Base-by-base conservation (phyloP, 2,329 filamentous ascomycete species). In the Aureobasidium sp. region DNA sequence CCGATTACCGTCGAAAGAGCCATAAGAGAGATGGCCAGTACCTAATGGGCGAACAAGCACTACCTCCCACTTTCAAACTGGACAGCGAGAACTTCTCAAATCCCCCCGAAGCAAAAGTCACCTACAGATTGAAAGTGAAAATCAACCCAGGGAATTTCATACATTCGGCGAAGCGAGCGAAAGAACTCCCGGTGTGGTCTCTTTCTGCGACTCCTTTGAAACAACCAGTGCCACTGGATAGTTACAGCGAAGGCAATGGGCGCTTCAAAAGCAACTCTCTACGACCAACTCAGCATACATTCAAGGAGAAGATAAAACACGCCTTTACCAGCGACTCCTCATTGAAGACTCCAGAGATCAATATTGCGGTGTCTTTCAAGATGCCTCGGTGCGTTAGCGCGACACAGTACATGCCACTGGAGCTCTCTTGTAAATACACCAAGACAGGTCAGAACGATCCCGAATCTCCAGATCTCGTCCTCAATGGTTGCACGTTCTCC, bases 221-320 rank as follows among this genome's bases (percentile, higher is more conserved):
- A 27, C 37, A 37, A 9, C 58, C 47, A 19, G 11, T 24, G 29
- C 8, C 48, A 5, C 19, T 53, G 14, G 12, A 37, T 7, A 39
- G 19, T 14, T 22, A 11, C 8, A 39, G 48, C 27, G 11, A 24
- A 22, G 58, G 49, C 14, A 31, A 61, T 15, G 39, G 49, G 12
- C 29, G 45, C n/a, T 61, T 44, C 48, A 61, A 53, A 31, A 61
- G 58, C 39, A 61, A 45, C 4, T 19, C 22, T 14, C 39, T 61
- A 9, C 58, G 58, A 44, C 37, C 49, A 19, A 48, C 24, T 5
- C 35, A 61, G 48, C 58, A 52, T 17, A 40, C 58, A 8, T 53
- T 61, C 17, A 61, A 53, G 19, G 37, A 61, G 27, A 61, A 61
- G 45, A 53, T 61, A 48, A 45, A 9, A 5, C 58, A 61, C 22